A percentile compares a stretch with the other conserved stretches of the same genome.
Conservation (phyloP, 768 basidiomycete genomes). For the Russula compacta region DNA sequence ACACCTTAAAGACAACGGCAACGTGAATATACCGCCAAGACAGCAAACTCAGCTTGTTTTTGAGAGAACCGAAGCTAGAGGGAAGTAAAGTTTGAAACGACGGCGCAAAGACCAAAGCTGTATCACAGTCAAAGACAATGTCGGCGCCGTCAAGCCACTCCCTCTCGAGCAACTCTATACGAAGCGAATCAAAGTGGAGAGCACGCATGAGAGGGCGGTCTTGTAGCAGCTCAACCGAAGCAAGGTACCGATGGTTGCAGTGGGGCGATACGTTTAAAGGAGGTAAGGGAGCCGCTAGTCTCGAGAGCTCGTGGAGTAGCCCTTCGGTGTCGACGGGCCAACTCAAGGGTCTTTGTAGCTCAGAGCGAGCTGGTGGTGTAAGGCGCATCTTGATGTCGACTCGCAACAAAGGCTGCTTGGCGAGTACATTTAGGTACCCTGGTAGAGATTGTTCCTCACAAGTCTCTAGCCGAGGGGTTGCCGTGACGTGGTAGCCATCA, state of each 20-base stretch:
- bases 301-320: constrained; percentile 1
- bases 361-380: not conserved
- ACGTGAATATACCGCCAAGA: constrained; percentile 57
- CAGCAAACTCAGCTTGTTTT: constrained; percentile 36
- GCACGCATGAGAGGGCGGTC: constrained; percentile 50
- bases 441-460: constrained; percentile 8
- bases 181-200: constrained; percentile 37
- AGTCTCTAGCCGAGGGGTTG: not conserved
- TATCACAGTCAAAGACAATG: constrained; percentile 56
- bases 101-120: constrained; percentile 43
- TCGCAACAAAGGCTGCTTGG: constrained; percentile 27
- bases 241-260: constrained; percentile 52
- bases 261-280: constrained; percentile 21
- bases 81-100: constrained; percentile 37
- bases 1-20: constrained; percentile 45
- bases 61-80: constrained; percentile 37
- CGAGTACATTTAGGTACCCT: constrained; percentile 32
- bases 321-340: not conserved
- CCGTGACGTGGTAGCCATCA: not conserved
- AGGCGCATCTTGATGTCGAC: not conserved
- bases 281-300: not conserved
- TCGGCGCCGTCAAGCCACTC: constrained; percentile 50
- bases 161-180: constrained; percentile 57
- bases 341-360: not conserved
- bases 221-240: constrained; percentile 60